Conservation (phyloP, 768 basidiomycete genomes). For the Lactarius tabidus region DNA sequence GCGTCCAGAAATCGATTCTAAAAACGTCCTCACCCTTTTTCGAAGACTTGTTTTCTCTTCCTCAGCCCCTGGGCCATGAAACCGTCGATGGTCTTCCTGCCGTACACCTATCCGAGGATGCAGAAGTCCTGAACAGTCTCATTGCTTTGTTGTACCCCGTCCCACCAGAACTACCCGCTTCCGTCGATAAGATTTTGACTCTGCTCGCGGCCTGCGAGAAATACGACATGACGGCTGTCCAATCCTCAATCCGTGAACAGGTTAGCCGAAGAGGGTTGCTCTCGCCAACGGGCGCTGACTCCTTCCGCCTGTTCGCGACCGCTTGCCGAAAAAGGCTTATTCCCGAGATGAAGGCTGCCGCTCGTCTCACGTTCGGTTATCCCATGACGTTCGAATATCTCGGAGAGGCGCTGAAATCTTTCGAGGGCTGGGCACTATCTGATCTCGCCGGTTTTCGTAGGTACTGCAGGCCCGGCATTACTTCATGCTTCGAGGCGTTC, state of each 20-base stretch:
- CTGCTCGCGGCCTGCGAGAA: conserved; percentile 7
- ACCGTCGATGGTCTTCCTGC: not conserved
- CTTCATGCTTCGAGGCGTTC: not conserved
- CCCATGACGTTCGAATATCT: not conserved
- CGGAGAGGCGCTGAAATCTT: conserved; percentile 21
- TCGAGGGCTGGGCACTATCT: not conserved
- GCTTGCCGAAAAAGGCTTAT: not conserved
- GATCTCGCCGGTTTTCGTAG: not conserved
- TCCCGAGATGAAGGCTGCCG: not conserved
- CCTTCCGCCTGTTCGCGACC: not conserved
- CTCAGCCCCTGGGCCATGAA: not conserved
- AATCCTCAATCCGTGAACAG: not conserved
- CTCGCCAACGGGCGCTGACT: not conserved
- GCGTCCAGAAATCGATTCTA: not conserved
- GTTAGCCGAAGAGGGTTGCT: not conserved
- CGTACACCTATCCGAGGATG: not conserved
- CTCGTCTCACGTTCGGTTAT: not conserved
- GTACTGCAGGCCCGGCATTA: not conserved
- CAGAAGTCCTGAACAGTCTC: conserved; percentile 6
- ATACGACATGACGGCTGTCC: conserved; percentile 2
- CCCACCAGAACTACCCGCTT: not conserved
- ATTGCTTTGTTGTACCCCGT: conserved; percentile 3
- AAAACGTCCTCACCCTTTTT: not conserved
- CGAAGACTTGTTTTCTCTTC: conserved; percentile 2
- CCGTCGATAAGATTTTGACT: not conserved